Evolutionary conservation across 1,284 basidiomycete genomes (phyloP).

Genomic region (Erythrobasidium hasegawianum): DNA sequence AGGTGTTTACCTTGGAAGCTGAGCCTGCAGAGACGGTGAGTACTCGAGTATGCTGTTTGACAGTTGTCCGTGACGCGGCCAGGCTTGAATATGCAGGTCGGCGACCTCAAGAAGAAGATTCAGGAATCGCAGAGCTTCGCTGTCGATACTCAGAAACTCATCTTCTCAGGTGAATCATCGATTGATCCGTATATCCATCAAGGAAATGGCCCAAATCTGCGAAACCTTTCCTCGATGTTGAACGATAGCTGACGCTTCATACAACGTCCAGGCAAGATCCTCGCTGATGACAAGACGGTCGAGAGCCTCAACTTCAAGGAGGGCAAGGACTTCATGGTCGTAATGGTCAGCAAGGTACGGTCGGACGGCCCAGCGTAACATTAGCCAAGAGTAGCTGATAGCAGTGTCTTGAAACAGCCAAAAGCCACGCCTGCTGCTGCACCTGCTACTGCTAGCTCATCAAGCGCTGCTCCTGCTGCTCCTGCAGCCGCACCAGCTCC

Average conservation of each 20-base stretch:
- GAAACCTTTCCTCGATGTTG: background rate
- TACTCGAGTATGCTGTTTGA: constrained; percentile 3
- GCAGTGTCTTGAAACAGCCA: constrained; percentile 52
- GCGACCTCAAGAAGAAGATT: constrained; percentile 80
- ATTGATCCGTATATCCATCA: no score
- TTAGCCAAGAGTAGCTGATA: background rate
- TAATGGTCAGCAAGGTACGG: constrained; percentile 93
- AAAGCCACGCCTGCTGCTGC: constrained; percentile 56
- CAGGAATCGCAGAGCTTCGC: constrained; percentile 69
- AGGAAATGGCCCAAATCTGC: constrained; percentile 4
- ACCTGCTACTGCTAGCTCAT: constrained; percentile 49
- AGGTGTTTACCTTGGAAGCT: constrained; percentile 68
- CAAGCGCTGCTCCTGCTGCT: constrained; percentile 45
- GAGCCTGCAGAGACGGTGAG: constrained; percentile 66
- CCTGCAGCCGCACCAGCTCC: constrained; percentile 42
- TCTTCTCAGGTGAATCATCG: constrained; percentile 71
- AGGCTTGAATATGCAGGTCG: constrained; percentile 53
- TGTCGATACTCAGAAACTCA: constrained; percentile 79
- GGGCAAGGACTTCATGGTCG: constrained; percentile 89
- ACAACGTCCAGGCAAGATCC: constrained; percentile 72
- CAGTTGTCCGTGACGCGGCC: background rate
- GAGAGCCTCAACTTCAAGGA: constrained; percentile 90
- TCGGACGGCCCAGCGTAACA: background rate
- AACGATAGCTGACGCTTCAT: background rate
- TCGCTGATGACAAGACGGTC: constrained; percentile 82